phyloP scores from a whole-genome alignment of 805 yeast genomes.

The Candida verbasci region DNA sequence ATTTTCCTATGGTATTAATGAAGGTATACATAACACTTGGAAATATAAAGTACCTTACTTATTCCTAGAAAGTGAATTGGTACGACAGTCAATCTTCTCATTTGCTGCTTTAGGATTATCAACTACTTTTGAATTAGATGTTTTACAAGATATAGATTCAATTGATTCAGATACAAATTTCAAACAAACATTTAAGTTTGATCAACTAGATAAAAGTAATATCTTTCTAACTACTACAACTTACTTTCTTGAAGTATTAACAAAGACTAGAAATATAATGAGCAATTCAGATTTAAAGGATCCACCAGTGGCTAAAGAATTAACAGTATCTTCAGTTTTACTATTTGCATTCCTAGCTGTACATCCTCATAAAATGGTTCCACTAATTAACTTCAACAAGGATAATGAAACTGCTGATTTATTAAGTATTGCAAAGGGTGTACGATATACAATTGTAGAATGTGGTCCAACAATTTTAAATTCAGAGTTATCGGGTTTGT shows the following conservation, averaged over 20 bases:
- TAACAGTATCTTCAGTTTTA: slow-evolving; percentile 17
- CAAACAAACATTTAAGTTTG: neutral
- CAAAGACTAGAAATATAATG: neutral
- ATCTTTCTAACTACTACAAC: slow-evolving; percentile 4
- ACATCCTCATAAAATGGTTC: slow-evolving; percentile 26
- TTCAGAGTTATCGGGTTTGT: slow-evolving; percentile 3
- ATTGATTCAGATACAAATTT: slow-evolving; percentile 28
- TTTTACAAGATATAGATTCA: neutral
- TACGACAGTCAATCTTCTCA: slow-evolving; percentile 20
- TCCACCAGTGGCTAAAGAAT: slow-evolving; percentile 11
- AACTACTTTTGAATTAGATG: slow-evolving; percentile 4
- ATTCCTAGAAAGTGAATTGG: slow-evolving; percentile 20
- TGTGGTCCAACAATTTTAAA: slow-evolving; percentile 5
- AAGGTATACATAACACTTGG: slow-evolving; percentile 21
- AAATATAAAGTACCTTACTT: slow-evolving; percentile 19
- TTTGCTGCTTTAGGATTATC: slow-evolving; percentile 15
- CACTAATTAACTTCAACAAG: slow-evolving; percentile 21
- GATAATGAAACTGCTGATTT: slow-evolving; percentile 17
- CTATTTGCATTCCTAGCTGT: slow-evolving; percentile 27
- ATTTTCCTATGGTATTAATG: slow-evolving; percentile 21
- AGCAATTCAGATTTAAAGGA: neutral
- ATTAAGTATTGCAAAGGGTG: slow-evolving; percentile 16
- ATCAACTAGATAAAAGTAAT: neutral
- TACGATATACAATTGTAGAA: slow-evolving; percentile 7
- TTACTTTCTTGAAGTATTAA: slow-evolving; percentile 4